phyloP scores from a whole-genome alignment of 2,329 filamentous ascomycete genomes.

The Fusarium sp. region DNA sequence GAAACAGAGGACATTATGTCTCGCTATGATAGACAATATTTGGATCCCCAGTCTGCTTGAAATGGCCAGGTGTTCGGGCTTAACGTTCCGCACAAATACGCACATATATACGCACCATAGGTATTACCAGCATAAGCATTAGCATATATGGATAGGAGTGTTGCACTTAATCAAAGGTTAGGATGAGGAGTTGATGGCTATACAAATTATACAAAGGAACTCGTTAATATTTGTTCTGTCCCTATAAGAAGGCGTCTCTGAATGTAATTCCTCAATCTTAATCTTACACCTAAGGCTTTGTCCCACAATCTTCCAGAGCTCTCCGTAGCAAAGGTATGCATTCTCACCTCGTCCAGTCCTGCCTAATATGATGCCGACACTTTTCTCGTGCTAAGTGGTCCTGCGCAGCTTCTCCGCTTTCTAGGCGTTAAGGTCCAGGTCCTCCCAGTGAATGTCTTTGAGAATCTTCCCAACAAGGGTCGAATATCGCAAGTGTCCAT shows the following conservation, averaged over 20 bases:
- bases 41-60: constrained; percentile 39
- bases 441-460: constrained; percentile 75
- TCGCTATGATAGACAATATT: constrained; percentile 36
- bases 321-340: constrained; percentile 13
- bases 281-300: constrained; percentile 38
- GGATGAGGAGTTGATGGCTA: constrained; percentile 9
- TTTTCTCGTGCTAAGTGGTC: constrained; percentile 39
- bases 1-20: constrained; percentile 12
- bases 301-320: constrained; percentile 10
- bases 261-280: constrained; percentile 34
- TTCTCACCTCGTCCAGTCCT: constrained; percentile 18
- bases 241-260: constrained; percentile 21
- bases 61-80: constrained; percentile 36
- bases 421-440: constrained; percentile 61
- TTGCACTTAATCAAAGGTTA: constrained; percentile 14
- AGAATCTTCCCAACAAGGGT: constrained; percentile 75
- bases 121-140: constrained; percentile 31
- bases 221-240: constrained; percentile 28
- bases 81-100: constrained; percentile 35
- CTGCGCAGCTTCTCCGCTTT: constrained; percentile 44
- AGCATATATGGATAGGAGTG: constrained; percentile 24
- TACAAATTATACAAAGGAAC: constrained; percentile 24
- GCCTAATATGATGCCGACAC: constrained; percentile 30
- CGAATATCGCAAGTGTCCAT: constrained; percentile 78
- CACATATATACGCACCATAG: constrained; percentile 33